Conservation (phyloP, 1,139 yeast genomes). For the Blastobotrys serpentis region DNA sequence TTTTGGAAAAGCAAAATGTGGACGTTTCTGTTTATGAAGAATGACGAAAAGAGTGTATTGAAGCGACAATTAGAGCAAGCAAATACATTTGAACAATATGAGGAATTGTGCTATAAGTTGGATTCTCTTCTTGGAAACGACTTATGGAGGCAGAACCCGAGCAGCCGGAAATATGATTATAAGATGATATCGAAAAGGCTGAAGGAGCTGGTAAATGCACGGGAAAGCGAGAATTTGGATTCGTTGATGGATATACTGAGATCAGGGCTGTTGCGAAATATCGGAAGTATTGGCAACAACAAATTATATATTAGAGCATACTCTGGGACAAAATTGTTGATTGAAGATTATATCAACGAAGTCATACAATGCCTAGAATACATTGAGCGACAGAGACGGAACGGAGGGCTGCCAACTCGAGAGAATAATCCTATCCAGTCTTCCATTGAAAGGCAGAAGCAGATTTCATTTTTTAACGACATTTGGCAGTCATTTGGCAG, state of each 20-base stretch:
- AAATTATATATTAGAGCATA: slow-evolving; percentile 77
- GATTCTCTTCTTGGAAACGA: slow-evolving; percentile 40
- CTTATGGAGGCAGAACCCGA: slow-evolving; percentile 74
- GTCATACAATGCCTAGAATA: slow-evolving; percentile 68
- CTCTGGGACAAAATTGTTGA: slow-evolving; percentile 81
- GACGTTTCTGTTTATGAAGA: slow-evolving; percentile 9
- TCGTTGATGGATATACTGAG: slow-evolving; percentile 67
- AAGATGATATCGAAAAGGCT: slow-evolving; percentile 73
- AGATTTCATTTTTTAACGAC: slow-evolving; percentile 84
- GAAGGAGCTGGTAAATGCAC: slow-evolving; percentile 59
- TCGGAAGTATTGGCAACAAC: slow-evolving; percentile 86
- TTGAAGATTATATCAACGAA: slow-evolving; percentile 82
- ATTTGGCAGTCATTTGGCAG: slow-evolving; percentile 87
- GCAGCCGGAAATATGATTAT: slow-evolving; percentile 81
- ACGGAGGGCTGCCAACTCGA: neutral
- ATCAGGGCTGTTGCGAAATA: slow-evolving; percentile 81
- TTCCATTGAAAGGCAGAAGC: slow-evolving; percentile 46
- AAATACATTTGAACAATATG: slow-evolving; percentile 37
- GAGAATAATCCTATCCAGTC: slow-evolving; percentile 7
- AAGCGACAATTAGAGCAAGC: slow-evolving; percentile 29
- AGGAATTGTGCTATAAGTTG: slow-evolving; percentile 35
- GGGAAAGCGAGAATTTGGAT: slow-evolving; percentile 57
- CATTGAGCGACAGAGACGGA: slow-evolving; percentile 34
- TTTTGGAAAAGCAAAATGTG: slow-evolving; percentile 30
- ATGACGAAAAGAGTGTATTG: slow-evolving; percentile 25